Evolutionary conservation across 306 rosid genomes (phyloP), one percentile per base, ranked within the genome.

Genomic region (Pyrus pyrifolia): DNA sequence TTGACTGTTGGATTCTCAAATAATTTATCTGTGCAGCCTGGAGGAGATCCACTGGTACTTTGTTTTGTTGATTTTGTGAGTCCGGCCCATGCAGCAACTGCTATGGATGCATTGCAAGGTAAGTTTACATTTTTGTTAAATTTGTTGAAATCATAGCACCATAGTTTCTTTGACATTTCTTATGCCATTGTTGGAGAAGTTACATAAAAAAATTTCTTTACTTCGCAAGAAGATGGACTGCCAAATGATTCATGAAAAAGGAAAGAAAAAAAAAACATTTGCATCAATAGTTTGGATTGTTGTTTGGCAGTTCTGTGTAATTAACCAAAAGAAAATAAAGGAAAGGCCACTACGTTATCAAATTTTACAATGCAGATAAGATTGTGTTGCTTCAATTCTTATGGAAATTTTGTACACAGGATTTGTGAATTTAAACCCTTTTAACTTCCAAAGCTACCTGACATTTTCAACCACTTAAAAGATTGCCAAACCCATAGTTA

Each of bases 71-170:
- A 95, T 84, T 95, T 95, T 82, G 71, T 83, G 82, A 95, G 97
- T 74, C 97, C 97, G 49, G 98, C 96, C 79, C 97, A 95, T 82
- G 98, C 97, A 61, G 97, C 98, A 52, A 95, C 97, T 60, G 98
- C 98, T 70, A 90, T 90, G 97, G 97, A 92, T 78, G 96, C 97
- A 73, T 78, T 95, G 85, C 98, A 95, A 88, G 98, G 97, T 95
- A 85, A 86, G 87, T 46, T 76, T 42, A 63, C 19, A 13, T 45
- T 73, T 82, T 81, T 65, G 77, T 45, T 44, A 60, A 15, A 10
- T 33, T 21, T 79, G 67, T 75, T 58, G 38, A 6, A 68, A 78
- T 71, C 63, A 67, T 21, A 70, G 70, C 70, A 40, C 69, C 59
- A n/a, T 75, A 30, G 29, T 68, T 81, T 52, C 76, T 45, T 21